Evolutionary conservation across 2,329 filamentous ascomycete genomes (phyloP).

Genomic region (Stachybotrys elegans): DNA sequence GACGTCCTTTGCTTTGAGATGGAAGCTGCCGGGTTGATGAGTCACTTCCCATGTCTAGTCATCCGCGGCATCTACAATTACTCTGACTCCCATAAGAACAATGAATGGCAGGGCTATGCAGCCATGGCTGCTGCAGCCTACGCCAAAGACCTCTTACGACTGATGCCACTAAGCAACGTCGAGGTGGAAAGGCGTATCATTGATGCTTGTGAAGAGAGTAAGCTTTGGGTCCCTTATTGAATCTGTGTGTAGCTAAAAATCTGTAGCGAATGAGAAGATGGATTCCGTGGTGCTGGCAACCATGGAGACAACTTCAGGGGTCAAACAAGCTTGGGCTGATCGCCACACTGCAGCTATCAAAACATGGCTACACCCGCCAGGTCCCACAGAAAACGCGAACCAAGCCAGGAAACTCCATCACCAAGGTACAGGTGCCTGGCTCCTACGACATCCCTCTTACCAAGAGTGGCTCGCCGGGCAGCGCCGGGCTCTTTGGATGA

Average conservation of each 20-base stretch:
- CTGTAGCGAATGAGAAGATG: not conserved
- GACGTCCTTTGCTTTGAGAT: constrained; percentile 4
- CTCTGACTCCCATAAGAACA: constrained; percentile 24
- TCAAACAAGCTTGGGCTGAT: not conserved
- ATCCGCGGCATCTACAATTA: constrained; percentile 33
- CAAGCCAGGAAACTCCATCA: constrained; percentile 8
- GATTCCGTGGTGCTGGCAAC: not conserved
- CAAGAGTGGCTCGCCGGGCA: constrained; percentile 9
- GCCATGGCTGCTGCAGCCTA: constrained; percentile 22
- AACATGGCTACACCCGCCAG: constrained; percentile 10
- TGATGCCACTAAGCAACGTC: not conserved
- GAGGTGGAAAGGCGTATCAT: not conserved
- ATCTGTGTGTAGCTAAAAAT: not conserved
- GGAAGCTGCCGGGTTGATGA: constrained; percentile 16
- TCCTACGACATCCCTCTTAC: constrained; percentile 8
- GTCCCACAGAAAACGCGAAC: constrained; percentile 4
- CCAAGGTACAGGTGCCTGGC: constrained; percentile 9
- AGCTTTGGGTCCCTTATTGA: not conserved
- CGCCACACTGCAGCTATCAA: constrained; percentile 4
- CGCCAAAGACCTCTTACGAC: constrained; percentile 7
- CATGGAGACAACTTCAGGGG: not conserved
- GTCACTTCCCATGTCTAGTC: constrained; percentile 22
- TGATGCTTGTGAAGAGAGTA: constrained; percentile 1
- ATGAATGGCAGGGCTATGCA: constrained; percentile 27
- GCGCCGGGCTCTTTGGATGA: constrained; percentile 13